Evolutionary conservation across 2,329 filamentous ascomycete species (phyloP), one percentile per base, ranked within the genome.

Genomic region (Escovopsis sp.): DNA sequence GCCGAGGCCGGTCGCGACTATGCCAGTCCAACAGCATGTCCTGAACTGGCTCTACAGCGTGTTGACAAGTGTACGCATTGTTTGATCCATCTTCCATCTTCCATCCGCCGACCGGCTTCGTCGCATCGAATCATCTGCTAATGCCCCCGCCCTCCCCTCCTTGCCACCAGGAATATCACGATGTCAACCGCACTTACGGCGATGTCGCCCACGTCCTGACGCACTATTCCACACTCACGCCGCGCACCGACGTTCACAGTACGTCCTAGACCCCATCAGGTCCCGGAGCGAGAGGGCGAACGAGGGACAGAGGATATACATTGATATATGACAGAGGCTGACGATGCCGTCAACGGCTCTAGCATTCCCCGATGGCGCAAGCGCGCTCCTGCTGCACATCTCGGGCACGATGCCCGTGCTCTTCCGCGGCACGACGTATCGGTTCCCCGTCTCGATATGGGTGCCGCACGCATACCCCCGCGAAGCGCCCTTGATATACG

Each of bases 1-100:
- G 14, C 33, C 12, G 39, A 41, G 43, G 34, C 44, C 41, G 30
- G 45, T 47, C 36, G 14, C 39, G 55, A 66, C 56, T 45, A 77
- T 77, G 71, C 76, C 79, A 53, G 84, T 94, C 57, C 82, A 85
- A 54, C 87, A 94, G 62, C 84, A 87, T 65, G 81, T 93, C 46
- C 71, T 96, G 55, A 88, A 87, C 65, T 96, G 89, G 89, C 78
- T 96, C 6, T 94, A 94, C 65, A 91, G 84, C 63, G 81, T 94
- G 43, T 66, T 96, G 44, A 84, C 81, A 35, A 84, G 79, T 53
- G 83, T 86, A 65, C 39, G 68, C 51, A 24, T 14, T n/a, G n/a
- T n/a, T n/a, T n/a, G n/a, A n/a, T n/a, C n/a, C n/a, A n/a, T n/a
- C n/a, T n/a, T n/a, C 15, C 29, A 32, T 37, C 34, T 31, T 45